These are phyloP conservation scores for Entomophthora muscae DNA, from an alignment of 371 early-diverging fungal genomes.

Conservation along the genomic window DNA sequence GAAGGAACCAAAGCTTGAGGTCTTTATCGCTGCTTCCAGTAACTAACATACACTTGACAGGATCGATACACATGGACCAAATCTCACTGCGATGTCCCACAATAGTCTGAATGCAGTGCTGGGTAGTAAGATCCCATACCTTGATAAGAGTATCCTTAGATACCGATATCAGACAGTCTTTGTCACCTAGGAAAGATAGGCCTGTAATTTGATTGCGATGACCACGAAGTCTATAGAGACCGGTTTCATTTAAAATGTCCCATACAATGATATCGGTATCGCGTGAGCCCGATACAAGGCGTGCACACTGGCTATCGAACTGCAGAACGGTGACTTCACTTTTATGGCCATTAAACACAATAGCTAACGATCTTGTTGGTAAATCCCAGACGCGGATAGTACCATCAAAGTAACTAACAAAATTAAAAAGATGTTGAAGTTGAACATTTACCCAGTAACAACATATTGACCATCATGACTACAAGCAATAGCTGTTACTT, in stretches of 20 bases:
- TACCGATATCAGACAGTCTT: slow-evolving; percentile 60
- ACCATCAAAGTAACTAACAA: slow-evolving; percentile 53
- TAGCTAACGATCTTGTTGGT: slow-evolving; percentile 16
- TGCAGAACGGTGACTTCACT: slow-evolving; percentile 65
- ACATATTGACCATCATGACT: slow-evolving; percentile 40
- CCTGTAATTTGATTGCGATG: slow-evolving; percentile 85
- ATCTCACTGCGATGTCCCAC: slow-evolving; percentile 85
- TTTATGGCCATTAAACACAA: slow-evolving; percentile 83
- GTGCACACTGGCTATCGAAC: slow-evolving; percentile 57
- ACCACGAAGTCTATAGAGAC: slow-evolving; percentile 74
- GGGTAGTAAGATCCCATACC: slow-evolving; percentile 84
- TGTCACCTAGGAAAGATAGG: slow-evolving; percentile 19
- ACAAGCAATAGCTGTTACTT: slow-evolving; percentile 54
- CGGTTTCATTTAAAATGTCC: slow-evolving; percentile 84
- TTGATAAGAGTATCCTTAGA: slow-evolving; percentile 92
- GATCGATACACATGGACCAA: slow-evolving; percentile 57
- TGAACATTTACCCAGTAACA: slow-evolving; percentile 56
- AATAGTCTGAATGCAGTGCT: slow-evolving; percentile 87
- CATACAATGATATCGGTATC: slow-evolving; percentile 90
- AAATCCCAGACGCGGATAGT: slow-evolving; percentile 60
- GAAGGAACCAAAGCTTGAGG: slow-evolving; percentile 72
- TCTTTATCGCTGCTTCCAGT: slow-evolving; percentile 75
- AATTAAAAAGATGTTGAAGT: slow-evolving; percentile 4
- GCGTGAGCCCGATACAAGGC: slow-evolving; percentile 73
- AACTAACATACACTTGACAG: slow-evolving; percentile 39